These are phyloP conservation scores for Collybiopsis confluens DNA, from an alignment of 768 basidiomycete genomes.

Conservation along the genomic window DNA sequence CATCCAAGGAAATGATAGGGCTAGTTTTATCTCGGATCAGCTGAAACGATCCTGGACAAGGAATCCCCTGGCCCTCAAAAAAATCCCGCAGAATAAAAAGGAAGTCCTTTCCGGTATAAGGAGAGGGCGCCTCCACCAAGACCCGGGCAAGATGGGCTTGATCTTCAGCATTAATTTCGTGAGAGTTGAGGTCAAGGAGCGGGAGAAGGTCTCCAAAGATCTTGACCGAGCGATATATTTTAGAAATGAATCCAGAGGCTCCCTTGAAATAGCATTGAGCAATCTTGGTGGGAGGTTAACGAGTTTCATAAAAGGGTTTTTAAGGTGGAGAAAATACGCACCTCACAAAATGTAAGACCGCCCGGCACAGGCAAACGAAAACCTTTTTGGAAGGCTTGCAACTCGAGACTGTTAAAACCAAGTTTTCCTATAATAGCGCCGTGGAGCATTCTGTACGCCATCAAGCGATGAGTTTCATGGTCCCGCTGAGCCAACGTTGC, in stretches of 20 bases:
- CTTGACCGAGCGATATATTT: not conserved
- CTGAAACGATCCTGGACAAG: not conserved
- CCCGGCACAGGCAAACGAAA: not conserved
- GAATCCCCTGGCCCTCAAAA: not conserved
- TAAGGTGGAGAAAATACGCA: no score
- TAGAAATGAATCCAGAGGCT: not conserved
- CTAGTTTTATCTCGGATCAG: not conserved
- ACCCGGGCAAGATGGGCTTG: not conserved
- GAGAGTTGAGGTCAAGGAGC: not conserved
- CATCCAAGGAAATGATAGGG: not conserved
- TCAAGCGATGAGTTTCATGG: not conserved
- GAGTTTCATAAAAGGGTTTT: not conserved
- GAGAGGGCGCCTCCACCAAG: not conserved
- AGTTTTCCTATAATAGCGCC: not conserved
- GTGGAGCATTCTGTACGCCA: not conserved
- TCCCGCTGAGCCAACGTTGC: not conserved
- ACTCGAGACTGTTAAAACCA: not conserved
- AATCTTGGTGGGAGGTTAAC: not conserved
- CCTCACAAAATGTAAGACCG: not conserved
- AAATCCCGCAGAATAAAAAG: not conserved
- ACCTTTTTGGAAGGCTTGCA: not conserved
- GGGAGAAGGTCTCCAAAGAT: not conserved
- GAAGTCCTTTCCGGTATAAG: not conserved
- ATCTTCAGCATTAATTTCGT: not conserved
- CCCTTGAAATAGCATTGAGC: not conserved